Evolutionary conservation across 176 grass and related monocot species (phyloP).

Genomic region (Poa pratensis): DNA sequence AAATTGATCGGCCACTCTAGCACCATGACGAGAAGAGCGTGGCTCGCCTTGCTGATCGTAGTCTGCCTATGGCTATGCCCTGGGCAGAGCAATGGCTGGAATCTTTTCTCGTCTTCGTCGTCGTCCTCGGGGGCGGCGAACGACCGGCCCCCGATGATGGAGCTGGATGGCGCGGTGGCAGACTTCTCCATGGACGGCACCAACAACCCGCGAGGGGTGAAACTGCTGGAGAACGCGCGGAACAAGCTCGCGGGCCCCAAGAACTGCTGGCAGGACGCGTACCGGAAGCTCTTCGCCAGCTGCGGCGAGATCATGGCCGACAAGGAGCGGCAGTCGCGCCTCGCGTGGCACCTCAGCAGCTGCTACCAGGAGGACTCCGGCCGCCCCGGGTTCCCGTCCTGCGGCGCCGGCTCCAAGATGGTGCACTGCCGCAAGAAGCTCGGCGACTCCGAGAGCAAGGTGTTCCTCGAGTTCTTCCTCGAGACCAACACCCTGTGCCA

Average conservation of each 20-base stretch:
- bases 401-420: conserved; percentile 51
- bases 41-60: not conserved
- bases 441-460: conserved; percentile 61
- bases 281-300: conserved; percentile 68
- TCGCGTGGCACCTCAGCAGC: conserved; percentile 86
- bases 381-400: conserved; percentile 54
- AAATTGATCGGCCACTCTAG: not conserved
- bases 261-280: conserved; percentile 87
- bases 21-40: conserved; percentile 20
- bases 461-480: conserved; percentile 88
- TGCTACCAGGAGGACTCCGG: conserved; percentile 94
- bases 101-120: conserved; percentile 36
- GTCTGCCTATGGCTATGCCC: conserved; percentile 31
- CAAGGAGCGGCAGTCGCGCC: conserved; percentile 75
- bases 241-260: conserved; percentile 53
- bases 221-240: conserved; percentile 81
- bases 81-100: conserved; percentile 34
- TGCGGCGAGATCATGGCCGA: conserved; percentile 82
- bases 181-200: conserved; percentile 58
- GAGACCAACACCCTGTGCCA: conserved; percentile 90
- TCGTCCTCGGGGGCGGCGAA: not conserved
- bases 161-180: conserved; percentile 35
- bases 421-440: conserved; percentile 67
- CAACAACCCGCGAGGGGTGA: conserved; percentile 45
- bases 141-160: conserved; percentile 23